Base-by-base conservation (phyloP, 305 asterid species). In the Fraxinus velutina region DNA sequence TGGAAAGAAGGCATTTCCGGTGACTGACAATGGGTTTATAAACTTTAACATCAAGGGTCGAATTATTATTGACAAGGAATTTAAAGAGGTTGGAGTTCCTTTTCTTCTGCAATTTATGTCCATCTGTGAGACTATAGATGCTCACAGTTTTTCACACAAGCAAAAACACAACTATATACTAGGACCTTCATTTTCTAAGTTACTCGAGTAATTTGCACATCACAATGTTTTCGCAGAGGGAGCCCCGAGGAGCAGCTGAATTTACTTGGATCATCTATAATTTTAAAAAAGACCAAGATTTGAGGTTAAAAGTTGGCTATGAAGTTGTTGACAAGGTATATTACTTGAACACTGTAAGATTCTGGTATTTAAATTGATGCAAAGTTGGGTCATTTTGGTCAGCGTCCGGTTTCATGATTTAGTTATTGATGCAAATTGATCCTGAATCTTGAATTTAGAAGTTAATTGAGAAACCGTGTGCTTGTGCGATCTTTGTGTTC, bases 241-340 rank as follows among this genome's bases (percentile, higher is more conserved):
- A 81, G 55, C 83, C 91, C 81, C 78, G 87, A 71, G 99, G 93
- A 75, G 93, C 94, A 64, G 90, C 94, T 79, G 99, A 96, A 84
- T 87, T 96, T 83, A 85, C 87, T 87, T 92, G 95, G 93, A 81
- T 80, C 83, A 84, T 92, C 88, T 84, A 79, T 81, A 79, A 92
- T 80, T 89, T 94, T 62, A 94, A 89, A 73, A 87, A 89, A 47
- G 95, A 88, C 84, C 99, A 92, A 85, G 98, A 94, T 84, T 81
- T 94, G 84, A 89, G 93, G 80, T 84, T 96, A 82, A 96, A 94
- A 86, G 82, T 91, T 83, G 99, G 99, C 81, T 96, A 92, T 19
- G 90, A 94, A 85, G 81, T 90, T 79, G 6, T 89, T 78, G 93
- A 88, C 81, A 89, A 92, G 99, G 99, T 95, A 77, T 72, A 70